A percentile compares a stretch with the other conserved stretches of the same genome.
Conservation (phyloP, 768 basidiomycete genomes). For the Pulveroboletus sp. region DNA sequence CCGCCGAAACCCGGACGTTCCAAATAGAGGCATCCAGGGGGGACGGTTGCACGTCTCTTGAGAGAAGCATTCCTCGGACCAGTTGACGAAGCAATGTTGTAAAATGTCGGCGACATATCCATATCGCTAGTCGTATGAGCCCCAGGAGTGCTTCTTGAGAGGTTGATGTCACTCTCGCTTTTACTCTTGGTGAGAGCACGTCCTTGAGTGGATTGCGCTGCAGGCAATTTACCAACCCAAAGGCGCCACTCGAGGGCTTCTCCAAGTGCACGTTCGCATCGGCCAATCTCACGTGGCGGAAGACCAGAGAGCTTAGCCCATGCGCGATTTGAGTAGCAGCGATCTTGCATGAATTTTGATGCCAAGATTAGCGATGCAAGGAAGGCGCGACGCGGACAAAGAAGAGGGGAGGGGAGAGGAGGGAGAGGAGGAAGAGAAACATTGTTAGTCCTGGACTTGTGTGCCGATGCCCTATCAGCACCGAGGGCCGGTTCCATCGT, state of each 20-base stretch:
- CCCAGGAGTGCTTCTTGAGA: conserved; percentile 1
- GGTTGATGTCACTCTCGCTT: conserved; percentile 44
- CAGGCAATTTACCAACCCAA: conserved; percentile 78
- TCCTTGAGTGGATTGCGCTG: conserved; percentile 29
- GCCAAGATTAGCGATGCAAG: conserved; percentile 86
- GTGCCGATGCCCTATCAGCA: conserved; percentile 4
- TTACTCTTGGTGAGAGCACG: conserved; percentile 48
- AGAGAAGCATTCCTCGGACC: conserved; percentile 25
- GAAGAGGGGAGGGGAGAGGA: conserved; percentile 70
- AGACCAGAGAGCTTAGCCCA: conserved; percentile 95
- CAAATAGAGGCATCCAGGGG: conserved; percentile 30
- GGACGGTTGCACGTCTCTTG: conserved; percentile 43
- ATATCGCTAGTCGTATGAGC: not conserved
- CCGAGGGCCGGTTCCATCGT: conserved; percentile 14
- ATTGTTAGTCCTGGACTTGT: conserved; percentile 15
- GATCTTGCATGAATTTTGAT: conserved; percentile 90
- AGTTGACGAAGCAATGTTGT: conserved; percentile 9
- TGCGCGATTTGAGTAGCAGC: conserved; percentile 89
- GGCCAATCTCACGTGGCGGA: conserved; percentile 79
- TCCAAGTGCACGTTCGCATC: conserved; percentile 86
- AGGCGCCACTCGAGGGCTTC: conserved; percentile 88
- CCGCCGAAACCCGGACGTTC: conserved; percentile 10
- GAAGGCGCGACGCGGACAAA: conserved; percentile 88
- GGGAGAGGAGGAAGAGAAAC: conserved; percentile 34
- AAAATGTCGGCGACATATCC: conserved; percentile 2